Conservation (phyloP, 768 basidiomycete species). For the Sarcodon aspratus region DNA sequence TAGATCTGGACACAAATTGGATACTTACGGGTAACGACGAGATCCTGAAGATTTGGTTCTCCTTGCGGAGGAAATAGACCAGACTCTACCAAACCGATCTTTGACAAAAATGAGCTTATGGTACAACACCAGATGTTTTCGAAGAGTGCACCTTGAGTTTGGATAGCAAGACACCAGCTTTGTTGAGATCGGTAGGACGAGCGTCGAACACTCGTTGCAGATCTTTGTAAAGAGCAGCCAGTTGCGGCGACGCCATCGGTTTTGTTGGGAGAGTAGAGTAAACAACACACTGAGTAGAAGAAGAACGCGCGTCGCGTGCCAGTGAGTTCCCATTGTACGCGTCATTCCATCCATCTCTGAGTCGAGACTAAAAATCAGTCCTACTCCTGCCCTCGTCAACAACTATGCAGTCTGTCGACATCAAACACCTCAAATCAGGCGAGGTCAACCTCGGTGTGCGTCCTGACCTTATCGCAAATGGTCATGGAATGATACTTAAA, state of each 20-base stretch:
- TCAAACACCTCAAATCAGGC: constrained; percentile 81
- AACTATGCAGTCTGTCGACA: constrained; percentile 51
- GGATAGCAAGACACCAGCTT: constrained; percentile 47
- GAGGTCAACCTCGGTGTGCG: constrained; percentile 96
- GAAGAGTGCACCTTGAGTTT: constrained; percentile 57
- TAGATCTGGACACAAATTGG: not conserved
- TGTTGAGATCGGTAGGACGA: constrained; percentile 55
- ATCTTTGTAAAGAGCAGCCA: constrained; percentile 52
- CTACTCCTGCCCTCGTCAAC: constrained; percentile 22
- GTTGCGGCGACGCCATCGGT: constrained; percentile 39
- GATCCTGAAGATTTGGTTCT: constrained; percentile 51
- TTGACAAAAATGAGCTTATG: not conserved
- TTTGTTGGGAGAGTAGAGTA: not conserved
- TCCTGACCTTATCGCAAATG: constrained; percentile 7
- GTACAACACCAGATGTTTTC: too few species aligned
- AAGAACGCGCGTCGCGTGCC: constrained; percentile 5
- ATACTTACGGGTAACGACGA: constrained; percentile 61
- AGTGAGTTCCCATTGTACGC: constrained; percentile 10
- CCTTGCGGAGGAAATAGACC: constrained; percentile 69
- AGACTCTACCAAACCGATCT: constrained; percentile 71
- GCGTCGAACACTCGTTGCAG: constrained; percentile 58
- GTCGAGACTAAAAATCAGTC: constrained; percentile 8
- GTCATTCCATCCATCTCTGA: constrained; percentile 14
- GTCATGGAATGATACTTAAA: not conserved
- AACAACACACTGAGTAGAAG: not conserved